phyloP scores from a whole-genome alignment of 176 grass and related monocot species.

The Triticum timopheevii region DNA sequence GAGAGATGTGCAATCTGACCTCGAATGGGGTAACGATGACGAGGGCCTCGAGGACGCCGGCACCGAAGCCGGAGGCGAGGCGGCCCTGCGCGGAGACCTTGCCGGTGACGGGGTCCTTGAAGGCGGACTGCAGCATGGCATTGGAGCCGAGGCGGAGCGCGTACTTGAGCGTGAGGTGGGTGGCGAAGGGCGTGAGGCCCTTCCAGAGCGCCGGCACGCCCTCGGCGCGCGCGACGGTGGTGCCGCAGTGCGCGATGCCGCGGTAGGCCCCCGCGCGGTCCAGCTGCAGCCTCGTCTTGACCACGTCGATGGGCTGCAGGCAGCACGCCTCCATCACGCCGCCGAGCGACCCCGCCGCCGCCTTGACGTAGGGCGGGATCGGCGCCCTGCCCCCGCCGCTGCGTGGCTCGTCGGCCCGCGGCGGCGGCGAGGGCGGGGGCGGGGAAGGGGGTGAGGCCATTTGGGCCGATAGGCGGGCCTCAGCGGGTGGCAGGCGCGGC shows the following conservation, averaged over 20 bases:
- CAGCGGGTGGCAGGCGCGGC: neutral
- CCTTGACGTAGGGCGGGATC: constrained; percentile 68
- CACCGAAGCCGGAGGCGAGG: constrained; percentile 73
- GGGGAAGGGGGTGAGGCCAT: neutral
- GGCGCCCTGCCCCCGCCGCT: neutral
- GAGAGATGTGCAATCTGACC: constrained; percentile 31
- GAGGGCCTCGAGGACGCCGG: constrained; percentile 93
- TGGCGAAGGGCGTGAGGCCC: constrained; percentile 97
- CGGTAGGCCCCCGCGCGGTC: constrained; percentile 65
- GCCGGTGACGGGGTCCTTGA: constrained; percentile 73
- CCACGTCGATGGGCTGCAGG: constrained; percentile 97
- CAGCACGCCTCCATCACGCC: constrained; percentile 94
- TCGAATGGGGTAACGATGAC: constrained; percentile 99
- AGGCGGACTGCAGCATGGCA: constrained; percentile 82
- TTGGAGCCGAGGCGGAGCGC: constrained; percentile 94
- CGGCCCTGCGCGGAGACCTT: constrained; percentile 70
- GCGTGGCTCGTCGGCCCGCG: constrained; percentile 19
- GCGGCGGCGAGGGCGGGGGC: neutral
- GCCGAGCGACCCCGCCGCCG: constrained; percentile 77
- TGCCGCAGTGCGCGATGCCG: constrained; percentile 83
- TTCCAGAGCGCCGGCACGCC: constrained; percentile 92
- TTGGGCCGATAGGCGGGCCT: neutral
- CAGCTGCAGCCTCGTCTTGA: constrained; percentile 95
- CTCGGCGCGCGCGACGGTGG: constrained; percentile 67
- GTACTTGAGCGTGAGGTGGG: constrained; percentile 98